Conservation (phyloP, 495 filamentous ascomycete genomes). For the Terfezia claveryi region DNA sequence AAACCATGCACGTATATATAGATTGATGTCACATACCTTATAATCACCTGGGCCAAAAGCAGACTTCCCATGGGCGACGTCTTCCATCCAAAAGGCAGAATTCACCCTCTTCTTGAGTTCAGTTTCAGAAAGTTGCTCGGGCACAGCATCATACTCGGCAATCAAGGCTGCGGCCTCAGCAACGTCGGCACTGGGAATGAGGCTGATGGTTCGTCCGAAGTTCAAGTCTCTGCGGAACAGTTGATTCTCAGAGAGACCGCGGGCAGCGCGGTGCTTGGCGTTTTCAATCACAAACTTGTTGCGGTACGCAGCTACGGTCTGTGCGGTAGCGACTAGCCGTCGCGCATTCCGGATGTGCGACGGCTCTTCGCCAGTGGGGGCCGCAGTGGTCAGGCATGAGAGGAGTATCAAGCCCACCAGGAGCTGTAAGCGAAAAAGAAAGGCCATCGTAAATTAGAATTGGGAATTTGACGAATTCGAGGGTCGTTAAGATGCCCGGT, state of each 20-base stretch:
- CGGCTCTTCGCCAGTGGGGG: background rate
- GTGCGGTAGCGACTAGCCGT: background rate
- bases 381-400: background rate
- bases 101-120: background rate
- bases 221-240: background rate
- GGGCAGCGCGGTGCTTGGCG: background rate
- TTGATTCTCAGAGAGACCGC: background rate
- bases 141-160: background rate
- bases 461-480: too few relatives aligned
- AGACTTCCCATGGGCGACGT: background rate
- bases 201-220: background rate
- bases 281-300: background rate
- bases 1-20: too few relatives aligned
- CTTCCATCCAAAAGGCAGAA: background rate
- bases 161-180: background rate
- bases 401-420: background rate
- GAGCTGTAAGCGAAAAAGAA: background rate
- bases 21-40: background rate
- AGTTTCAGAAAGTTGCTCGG: background rate
- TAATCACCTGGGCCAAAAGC: background rate
- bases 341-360: background rate
- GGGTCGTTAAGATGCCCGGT: too few relatives aligned
- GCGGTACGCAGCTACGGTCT: background rate
- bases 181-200: background rate
- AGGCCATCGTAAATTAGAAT: too few relatives aligned